These are phyloP conservation scores for Mortierella sp. DNA, from an alignment of 371 early-diverging fungal genomes.

Conservation along the genomic window DNA sequence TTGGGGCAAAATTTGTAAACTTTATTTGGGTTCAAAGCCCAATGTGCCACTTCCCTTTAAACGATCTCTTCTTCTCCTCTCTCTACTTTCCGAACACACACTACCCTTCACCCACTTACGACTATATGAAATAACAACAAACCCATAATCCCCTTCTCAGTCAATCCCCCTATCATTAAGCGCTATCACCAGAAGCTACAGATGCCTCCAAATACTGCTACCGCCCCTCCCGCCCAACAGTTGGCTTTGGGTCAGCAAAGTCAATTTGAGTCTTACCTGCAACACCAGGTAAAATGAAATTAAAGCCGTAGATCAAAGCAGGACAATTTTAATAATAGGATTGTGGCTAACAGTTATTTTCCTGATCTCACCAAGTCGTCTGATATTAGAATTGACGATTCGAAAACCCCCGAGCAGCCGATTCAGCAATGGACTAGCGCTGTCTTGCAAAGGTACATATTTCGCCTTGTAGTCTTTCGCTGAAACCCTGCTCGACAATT, in stretches of 20 bases:
- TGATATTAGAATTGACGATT: conserved; percentile 8
- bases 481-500: not conserved
- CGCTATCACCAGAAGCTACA: not conserved
- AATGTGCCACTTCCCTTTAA: not conserved
- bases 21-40: not conserved
- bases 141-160: not conserved
- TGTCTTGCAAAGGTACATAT: not conserved
- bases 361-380: not conserved
- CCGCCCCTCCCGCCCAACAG: conserved; percentile 14
- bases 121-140: not conserved
- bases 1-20: conserved; percentile 22
- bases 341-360: not conserved
- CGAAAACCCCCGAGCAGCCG: conserved; percentile 13
- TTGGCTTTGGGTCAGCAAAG: conserved; percentile 9
- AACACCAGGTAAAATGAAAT: conserved; percentile 30
- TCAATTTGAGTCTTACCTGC: conserved; percentile 22
- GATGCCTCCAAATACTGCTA: conserved; percentile 43
- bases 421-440: conserved; percentile 12
- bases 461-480: not conserved
- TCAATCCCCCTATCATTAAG: not conserved
- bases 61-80: not conserved
- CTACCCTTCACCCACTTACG: not conserved
- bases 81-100: not conserved
- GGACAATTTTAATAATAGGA: not conserved
- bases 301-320: not conserved